Percentiles rank a stretch among this genome's conserved stretches.
Evolutionary conservation across 202 grass and related monocot species (phyloP).

Genomic region (Setaria viridis): DNA sequence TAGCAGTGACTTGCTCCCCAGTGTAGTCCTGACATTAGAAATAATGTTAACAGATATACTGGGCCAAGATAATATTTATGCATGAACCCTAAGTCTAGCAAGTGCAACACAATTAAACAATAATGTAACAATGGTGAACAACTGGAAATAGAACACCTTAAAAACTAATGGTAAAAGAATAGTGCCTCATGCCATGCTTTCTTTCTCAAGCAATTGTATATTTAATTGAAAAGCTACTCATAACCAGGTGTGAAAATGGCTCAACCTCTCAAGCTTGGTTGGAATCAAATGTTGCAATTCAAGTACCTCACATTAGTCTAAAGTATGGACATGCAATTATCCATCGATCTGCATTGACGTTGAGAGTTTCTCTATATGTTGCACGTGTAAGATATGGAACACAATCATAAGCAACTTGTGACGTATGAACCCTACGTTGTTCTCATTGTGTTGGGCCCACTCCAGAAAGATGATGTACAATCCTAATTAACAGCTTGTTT

Average conservation of each 20-base stretch:
- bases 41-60: not conserved
- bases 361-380: not conserved
- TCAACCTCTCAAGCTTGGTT: not conserved
- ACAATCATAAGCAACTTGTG: not conserved
- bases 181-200: not conserved
- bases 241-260: not conserved
- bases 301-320: not conserved
- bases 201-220: not conserved
- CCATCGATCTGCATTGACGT: not conserved
- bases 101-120: not conserved
- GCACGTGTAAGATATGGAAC: not conserved
- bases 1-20: conserved; percentile 63
- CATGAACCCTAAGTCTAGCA: conserved; percentile 9
- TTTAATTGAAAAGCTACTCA: not conserved
- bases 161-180: not conserved
- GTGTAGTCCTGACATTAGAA: conserved; percentile 73
- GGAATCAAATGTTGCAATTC: not conserved
- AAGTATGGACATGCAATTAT: conserved; percentile 12
- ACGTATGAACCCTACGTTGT: not conserved
- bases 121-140: not conserved
- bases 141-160: conserved; percentile 1
- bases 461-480: not conserved
- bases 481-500: not conserved
- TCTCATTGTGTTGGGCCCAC: not conserved
- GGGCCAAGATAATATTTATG: not conserved